Evolutionary conservation across 2,329 filamentous ascomycete species (phyloP), one percentile per base, ranked within the genome.

Genomic region (Microdochium paspali): DNA sequence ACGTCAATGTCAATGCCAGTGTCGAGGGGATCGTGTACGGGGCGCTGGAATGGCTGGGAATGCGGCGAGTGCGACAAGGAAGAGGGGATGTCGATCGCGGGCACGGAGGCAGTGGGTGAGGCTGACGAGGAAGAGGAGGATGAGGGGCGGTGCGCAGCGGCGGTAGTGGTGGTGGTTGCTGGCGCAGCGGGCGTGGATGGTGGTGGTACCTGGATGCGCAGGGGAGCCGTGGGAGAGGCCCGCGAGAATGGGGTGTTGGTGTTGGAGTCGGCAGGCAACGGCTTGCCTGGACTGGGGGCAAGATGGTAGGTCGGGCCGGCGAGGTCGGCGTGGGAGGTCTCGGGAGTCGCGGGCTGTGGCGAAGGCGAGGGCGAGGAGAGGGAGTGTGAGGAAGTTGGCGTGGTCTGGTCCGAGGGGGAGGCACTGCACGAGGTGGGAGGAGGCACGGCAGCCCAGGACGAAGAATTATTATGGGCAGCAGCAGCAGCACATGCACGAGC

Each of bases 271-370:
- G 42, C 42, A 44, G 42, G 42, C 24, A 44, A 24, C 42, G 42
- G 42, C 42, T 44, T 44, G 35, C 18, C 15, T 21, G 35, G n/a
- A 21, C 10, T 18, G 35, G 35, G 18, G 35, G 35, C 35, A 40
- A 40, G 23, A 20, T 44, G 24, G 24, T 44, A 25, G 42, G 7
- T 23, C 23, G 18, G n/a, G 42, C 12, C 23, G n/a, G 42, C 42
- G 23, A 23, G 21, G 18, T 44, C 42, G 42, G 42, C 42, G 3
- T 25, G 42, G 13, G 42, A 24, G 42, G 66, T 66, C 56, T 60
- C 62, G 52, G 71, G 70, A 31, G 71, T 73, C 49, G 64, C 61
- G 48, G 70, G 70, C 55, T 71, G 69, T 49, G 71, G 68, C 51
- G 69, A 68, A 46, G 68, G 60, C 32, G 60, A 62, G 45, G 58